Evolutionary conservation across 202 grass and related monocot species (phyloP).

Genomic region (Zizania palustris): DNA sequence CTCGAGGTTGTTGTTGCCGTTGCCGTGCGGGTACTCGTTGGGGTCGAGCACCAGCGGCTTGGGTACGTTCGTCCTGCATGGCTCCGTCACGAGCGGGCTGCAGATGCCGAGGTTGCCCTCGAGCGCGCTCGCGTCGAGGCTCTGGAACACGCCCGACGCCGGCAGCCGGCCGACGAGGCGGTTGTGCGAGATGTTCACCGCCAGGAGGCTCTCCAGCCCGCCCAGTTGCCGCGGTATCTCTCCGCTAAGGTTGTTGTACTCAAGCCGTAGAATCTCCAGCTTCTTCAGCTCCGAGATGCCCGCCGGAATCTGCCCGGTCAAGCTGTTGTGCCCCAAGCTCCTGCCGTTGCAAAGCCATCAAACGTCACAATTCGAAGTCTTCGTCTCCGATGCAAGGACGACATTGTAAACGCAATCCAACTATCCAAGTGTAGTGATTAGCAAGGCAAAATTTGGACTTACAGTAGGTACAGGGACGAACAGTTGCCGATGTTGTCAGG

Average conservation of each 20-base stretch:
- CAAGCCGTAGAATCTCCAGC: slow-evolving; percentile 84
- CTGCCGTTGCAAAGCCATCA: slow-evolving; percentile 28
- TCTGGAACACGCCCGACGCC: slow-evolving; percentile 71
- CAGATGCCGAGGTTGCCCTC: slow-evolving; percentile 95
- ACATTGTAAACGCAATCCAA: not conserved
- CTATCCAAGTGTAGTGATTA: not conserved
- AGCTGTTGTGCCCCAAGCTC: slow-evolving; percentile 83
- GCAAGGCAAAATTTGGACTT: slow-evolving; percentile 32
- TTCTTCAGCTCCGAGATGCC: slow-evolving; percentile 65
- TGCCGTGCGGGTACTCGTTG: slow-evolving; percentile 61
- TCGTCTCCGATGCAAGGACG: not conserved
- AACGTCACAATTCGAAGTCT: not conserved
- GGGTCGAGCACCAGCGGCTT: slow-evolving; percentile 96
- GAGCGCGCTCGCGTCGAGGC: slow-evolving; percentile 71
- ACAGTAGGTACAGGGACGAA: slow-evolving; percentile 82
- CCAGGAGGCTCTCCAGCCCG: slow-evolving; percentile 67
- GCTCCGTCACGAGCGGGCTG: slow-evolving; percentile 71
- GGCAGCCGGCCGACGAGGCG: slow-evolving; percentile 79
- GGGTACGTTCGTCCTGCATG: slow-evolving; percentile 84
- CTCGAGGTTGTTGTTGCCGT: slow-evolving; percentile 31
- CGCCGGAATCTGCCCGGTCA: slow-evolving; percentile 70
- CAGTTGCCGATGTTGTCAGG: slow-evolving; percentile 77
- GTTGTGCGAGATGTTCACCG: slow-evolving; percentile 93
- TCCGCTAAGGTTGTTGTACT: slow-evolving; percentile 79
- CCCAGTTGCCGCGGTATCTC: slow-evolving; percentile 88